Conservation (phyloP, 2,329 filamentous ascomycete species). For the Fusarium buharicum region DNA sequence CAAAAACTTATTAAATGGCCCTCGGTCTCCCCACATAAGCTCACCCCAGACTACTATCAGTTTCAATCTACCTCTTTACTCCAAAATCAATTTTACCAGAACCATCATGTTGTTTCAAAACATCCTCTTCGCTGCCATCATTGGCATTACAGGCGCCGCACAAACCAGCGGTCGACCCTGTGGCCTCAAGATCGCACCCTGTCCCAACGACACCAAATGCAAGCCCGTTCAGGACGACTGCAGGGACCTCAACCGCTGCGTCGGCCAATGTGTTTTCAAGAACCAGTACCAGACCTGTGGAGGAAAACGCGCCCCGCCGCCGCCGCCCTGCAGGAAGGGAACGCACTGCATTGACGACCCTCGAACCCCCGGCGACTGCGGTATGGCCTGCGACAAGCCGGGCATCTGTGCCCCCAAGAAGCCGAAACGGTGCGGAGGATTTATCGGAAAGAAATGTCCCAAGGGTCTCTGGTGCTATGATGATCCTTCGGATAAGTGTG, state of each 20-base stretch:
- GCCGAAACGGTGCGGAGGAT: constrained; percentile 40
- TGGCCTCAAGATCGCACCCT: constrained; percentile 47
- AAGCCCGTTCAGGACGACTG: constrained; percentile 39
- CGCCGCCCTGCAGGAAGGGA: constrained; percentile 39
- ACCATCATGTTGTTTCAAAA: constrained; percentile 41
- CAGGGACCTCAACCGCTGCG: constrained; percentile 44
- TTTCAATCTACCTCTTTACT: neutral
- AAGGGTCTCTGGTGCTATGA: constrained; percentile 48
- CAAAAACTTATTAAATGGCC: constrained; percentile 1
- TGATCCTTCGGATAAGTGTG: constrained; percentile 41
- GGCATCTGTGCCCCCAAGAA: constrained; percentile 49
- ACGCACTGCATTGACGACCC: constrained; percentile 50
- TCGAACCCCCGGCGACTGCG: constrained; percentile 44
- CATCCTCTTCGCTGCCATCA: constrained; percentile 29
- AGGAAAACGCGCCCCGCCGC: constrained; percentile 43
- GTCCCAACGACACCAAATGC: constrained; percentile 43
- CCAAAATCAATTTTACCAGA: neutral
- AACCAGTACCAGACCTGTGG: constrained; percentile 50
- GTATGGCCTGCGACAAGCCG: constrained; percentile 50
- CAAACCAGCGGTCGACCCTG: constrained; percentile 35
- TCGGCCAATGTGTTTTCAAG: constrained; percentile 45
- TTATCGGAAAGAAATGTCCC: constrained; percentile 44
- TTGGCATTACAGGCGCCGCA: constrained; percentile 33
- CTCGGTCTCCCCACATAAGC: neutral
- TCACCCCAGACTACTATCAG: neutral